Evolutionary conservation across 495 filamentous ascomycete species (phyloP), one percentile per base, ranked within the genome.

Genomic region (Tuber brumale): DNA sequence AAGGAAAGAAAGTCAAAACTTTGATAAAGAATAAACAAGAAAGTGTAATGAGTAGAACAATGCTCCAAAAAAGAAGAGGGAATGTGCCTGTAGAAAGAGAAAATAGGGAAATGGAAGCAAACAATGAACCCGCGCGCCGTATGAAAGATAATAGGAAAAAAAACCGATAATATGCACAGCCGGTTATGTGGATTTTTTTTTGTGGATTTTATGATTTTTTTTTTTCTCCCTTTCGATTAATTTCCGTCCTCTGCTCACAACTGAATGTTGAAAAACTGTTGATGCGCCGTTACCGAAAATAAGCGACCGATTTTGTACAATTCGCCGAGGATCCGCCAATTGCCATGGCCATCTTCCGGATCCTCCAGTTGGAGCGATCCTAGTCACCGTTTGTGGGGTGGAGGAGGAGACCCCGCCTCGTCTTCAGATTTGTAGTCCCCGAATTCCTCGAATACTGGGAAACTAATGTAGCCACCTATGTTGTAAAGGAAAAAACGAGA

Each of bases 381-480:
- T 35, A 80, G 79, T 80, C 74, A 80, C 74, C 77, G 79, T 80
- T 80, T 76, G 27, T 66, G 77, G 69, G 78, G 74, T 39, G 70
- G 70, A 27, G 78, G 71, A 27, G 78, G 71, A 27, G 74, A 80
- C 41, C 77, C 79, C 8, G 45, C 78, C 45, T 85, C 83, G 70
- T 84, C 80, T 71, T 83, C 81, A 19, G 74, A 77, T 70, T 76
- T 80, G 80, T 73, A 81, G 66, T 79, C 78, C 75, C 77, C 77
- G 71, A 82, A 82, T 71, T 76, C 76, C 80, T 87, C 86, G 74
- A 87, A 87, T 72, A 85, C 85, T 14, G 86, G 86, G 75, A 87
- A 87, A 76, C 84, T 86, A 57, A 87, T 80, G 78, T 87, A 87
- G 31, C 85, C 85, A 74, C 86, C 86, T 82, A 77, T 69, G 73